Percentiles rank a stretch among this genome's conserved stretches.
phyloP scores from a whole-genome alignment of 495 filamentous ascomycete genomes.

The Aspergillus saccharolyticus region DNA sequence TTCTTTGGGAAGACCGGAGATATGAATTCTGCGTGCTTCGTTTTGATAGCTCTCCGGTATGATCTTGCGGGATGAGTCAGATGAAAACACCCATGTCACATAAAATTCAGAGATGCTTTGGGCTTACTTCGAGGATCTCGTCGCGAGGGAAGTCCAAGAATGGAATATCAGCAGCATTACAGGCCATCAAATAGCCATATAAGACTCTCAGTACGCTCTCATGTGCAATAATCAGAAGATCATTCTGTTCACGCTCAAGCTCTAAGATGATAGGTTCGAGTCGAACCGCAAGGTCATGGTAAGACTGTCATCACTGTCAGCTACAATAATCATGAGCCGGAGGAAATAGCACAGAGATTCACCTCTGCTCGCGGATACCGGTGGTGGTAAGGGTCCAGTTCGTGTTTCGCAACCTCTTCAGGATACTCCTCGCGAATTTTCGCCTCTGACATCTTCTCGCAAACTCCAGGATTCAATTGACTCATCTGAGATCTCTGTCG shows the following conservation, averaged over 20 bases:
- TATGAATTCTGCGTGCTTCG: constrained; percentile 80
- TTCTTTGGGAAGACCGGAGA: constrained; percentile 56
- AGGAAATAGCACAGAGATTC: constrained; percentile 20
- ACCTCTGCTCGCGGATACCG: constrained; percentile 94
- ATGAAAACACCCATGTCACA: constrained; percentile 10
- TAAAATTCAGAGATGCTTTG: background rate
- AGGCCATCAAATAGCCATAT: constrained; percentile 98
- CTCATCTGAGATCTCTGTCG: constrained; percentile 92
- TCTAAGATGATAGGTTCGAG: constrained; percentile 99
- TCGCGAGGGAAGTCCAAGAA: constrained; percentile 90
- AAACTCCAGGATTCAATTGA: constrained; percentile 92
- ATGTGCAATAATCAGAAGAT: constrained; percentile 95
- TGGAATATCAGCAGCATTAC: constrained; percentile 93
- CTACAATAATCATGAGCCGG: background rate
- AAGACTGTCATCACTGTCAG: constrained; percentile 57
- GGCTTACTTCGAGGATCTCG: constrained; percentile 83
- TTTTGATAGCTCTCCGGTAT: constrained; percentile 98
- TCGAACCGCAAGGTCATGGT: constrained; percentile 95
- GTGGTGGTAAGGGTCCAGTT: constrained; percentile 94
- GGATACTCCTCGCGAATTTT: constrained; percentile 75
- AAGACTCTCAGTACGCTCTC: constrained; percentile 94
- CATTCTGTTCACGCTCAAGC: constrained; percentile 93
- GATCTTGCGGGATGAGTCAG: constrained; percentile 50
- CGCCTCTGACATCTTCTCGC: constrained; percentile 83
- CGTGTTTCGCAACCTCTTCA: constrained; percentile 87